These are phyloP conservation scores for Phragmites australis DNA, from an alignment of 176 grass and related monocot species.

Conservation along the genomic window DNA sequence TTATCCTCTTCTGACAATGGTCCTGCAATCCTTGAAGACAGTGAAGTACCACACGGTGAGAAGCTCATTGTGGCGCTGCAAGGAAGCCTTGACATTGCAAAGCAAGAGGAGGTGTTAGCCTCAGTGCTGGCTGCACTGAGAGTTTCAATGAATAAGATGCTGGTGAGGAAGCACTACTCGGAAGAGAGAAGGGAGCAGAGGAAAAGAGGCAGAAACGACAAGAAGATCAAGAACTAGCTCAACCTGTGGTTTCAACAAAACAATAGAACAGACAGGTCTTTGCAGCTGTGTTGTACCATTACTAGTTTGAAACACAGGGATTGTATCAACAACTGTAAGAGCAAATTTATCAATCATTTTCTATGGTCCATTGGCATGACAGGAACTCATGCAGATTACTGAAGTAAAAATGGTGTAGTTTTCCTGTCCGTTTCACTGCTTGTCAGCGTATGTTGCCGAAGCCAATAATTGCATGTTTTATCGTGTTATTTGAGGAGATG, in stretches of 20 bases:
- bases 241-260: neutral
- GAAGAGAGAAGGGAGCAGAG: constrained; percentile 80
- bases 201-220: constrained; percentile 86
- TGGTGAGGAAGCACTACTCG: constrained; percentile 93
- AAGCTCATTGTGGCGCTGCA: constrained; percentile 78
- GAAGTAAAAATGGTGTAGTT: neutral
- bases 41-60: constrained; percentile 58
- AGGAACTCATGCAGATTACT: neutral
- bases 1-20: neutral
- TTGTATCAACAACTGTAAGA: neutral
- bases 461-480: neutral
- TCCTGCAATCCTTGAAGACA: constrained; percentile 53
- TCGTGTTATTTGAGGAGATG: neutral
- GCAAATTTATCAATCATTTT: neutral
- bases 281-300: constrained; percentile 31
- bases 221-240: constrained; percentile 65
- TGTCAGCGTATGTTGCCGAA: neutral
- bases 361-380: neutral
- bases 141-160: constrained; percentile 78
- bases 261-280: neutral
- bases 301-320: neutral
- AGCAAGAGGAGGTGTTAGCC: constrained; percentile 67
- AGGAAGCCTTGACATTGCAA: constrained; percentile 58
- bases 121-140: constrained; percentile 59
- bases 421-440: neutral